phyloP scores from a whole-genome alignment of 1,139 yeast species.

The Diutina scorzettiae region DNA sequence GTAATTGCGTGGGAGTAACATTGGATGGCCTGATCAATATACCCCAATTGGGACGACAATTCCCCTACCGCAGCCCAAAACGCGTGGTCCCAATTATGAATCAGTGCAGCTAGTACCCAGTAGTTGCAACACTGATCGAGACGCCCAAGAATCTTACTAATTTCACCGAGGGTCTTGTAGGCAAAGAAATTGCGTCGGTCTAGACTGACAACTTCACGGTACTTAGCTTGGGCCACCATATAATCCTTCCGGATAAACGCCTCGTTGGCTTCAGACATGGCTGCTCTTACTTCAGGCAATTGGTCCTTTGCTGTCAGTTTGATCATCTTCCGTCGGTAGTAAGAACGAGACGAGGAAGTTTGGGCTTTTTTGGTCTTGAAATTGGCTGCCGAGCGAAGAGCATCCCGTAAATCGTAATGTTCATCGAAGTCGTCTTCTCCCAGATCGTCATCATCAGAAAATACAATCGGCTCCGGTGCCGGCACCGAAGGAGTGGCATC shows the following conservation, averaged over 20 bases:
- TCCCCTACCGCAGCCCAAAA: slow-evolving; percentile 84
- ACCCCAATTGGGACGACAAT: slow-evolving; percentile 59
- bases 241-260: slow-evolving; percentile 61
- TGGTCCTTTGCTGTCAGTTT: slow-evolving; percentile 31
- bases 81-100: slow-evolving; percentile 63
- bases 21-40: slow-evolving; percentile 67
- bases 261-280: slow-evolving; percentile 66
- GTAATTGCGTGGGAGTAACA: slow-evolving; percentile 69
- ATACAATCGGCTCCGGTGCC: slow-evolving; percentile 8
- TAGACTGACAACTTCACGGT: slow-evolving; percentile 60
- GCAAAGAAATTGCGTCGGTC: slow-evolving; percentile 78
- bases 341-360: slow-evolving; percentile 21
- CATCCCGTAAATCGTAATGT: slow-evolving; percentile 42
- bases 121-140: slow-evolving; percentile 64
- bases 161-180: slow-evolving; percentile 76
- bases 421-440: slow-evolving; percentile 27
- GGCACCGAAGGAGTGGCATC: background rate
- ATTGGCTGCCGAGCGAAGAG: slow-evolving; percentile 47
- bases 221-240: slow-evolving; percentile 52
- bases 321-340: slow-evolving; percentile 23
- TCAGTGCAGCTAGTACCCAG: slow-evolving; percentile 77
- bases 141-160: slow-evolving; percentile 58
- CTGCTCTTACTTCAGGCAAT: slow-evolving; percentile 59
- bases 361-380: slow-evolving; percentile 37
- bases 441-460: slow-evolving; percentile 22